Evolutionary conservation across 306 rosid genomes (phyloP), one percentile per base, ranked within the genome.

Genomic region (Rubus parviflorus): DNA sequence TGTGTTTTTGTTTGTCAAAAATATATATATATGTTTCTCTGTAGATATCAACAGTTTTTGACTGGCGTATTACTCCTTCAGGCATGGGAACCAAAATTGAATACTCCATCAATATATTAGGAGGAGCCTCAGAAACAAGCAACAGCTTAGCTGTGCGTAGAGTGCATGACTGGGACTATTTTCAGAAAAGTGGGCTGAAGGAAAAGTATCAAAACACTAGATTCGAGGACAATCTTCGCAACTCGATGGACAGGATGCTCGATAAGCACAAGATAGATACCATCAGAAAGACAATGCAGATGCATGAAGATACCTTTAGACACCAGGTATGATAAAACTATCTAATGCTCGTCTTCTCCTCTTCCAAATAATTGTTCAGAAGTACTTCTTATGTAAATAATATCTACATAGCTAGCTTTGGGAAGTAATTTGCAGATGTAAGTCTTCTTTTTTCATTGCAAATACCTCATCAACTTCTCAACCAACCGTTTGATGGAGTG

Each of bases 71-170:
- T 56, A 73, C 77, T 56, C 7, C 86, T 83, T 53, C 97, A 92
- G 98, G 91, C 73, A 95, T 92, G 99, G 99, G 89, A 83, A 92
- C 93, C 83, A 87, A 89, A 82, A 47, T 85, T 85, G 93, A 95
- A 74, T 82, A 78, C 83, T 79, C 89, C 74, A 74, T 86, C 89
- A 86, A 92, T 86, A 77, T 81, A 73, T 76, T 92, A 85, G 85
- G 88, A 84, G 84, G 86, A 79, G 75, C 82, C 72, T 80, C 89
- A 68, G 70, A 79, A 76, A 82, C 84, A 8, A 83, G 82, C 83
- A 87, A 77, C 82, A 86, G 76, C 72, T 81, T 89, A 60, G 72
- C 81, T n/a, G 84, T 82, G 77, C 79, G 81, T 73, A 83, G 82
- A 62, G 90, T 91, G 92, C 83, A 89, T 88, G 90, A 86, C 74